Base-by-base conservation (phyloP, 2,329 filamentous ascomycete species). In the Didymosphaeria variabile region DNA sequence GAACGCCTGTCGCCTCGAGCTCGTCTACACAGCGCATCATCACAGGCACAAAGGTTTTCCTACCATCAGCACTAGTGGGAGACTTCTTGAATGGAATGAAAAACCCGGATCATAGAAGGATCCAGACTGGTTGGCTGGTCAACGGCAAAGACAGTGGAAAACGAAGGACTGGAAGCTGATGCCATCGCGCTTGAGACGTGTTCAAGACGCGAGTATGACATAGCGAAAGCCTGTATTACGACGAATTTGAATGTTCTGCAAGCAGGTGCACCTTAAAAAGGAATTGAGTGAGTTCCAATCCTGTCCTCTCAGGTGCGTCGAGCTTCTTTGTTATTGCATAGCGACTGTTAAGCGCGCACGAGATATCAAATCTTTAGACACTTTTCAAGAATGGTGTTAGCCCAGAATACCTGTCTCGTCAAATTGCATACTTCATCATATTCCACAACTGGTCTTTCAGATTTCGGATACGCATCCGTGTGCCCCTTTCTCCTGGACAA, bases 141-240 rank as follows among this genome's bases (percentile, higher is more conserved):
- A 55, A 32, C 36, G 26, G 36, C 26, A 44, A 55, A 44, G 38
- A 40, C 29, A 31, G 17, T 40, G 54, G 45, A 26, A 12, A 19
- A 46, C 47, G 2, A 13, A 17, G 19, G 34, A 21, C 23, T 29
- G 12, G 23, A 47, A 7, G 15, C 23, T n/a, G 23, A 19, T 31
- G 45, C 32, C 34, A 12, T 57, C 55, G 19, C 45, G 21, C n/a
- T 42, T 57, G 32, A 17, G 55, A 42, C 2, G 12, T 7, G 45
- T 47, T n/a, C 44, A 49, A n/a, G 19, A 42, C 12, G 45, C 36
- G 21, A 6, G 12, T 40, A 13, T 26, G 5, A 15, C 12, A 21
- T 29, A 29, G 29, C 23, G 29, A 6, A 17, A 44, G n/a, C 17
- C 3, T 19, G 1, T 19, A 21, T 44, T 17, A 21, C 15, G 3